A percentile compares a stretch with the other conserved stretches of the same genome.
phyloP scores from a whole-genome alignment of 768 basidiomycete species.

The Pholiota microspora region DNA sequence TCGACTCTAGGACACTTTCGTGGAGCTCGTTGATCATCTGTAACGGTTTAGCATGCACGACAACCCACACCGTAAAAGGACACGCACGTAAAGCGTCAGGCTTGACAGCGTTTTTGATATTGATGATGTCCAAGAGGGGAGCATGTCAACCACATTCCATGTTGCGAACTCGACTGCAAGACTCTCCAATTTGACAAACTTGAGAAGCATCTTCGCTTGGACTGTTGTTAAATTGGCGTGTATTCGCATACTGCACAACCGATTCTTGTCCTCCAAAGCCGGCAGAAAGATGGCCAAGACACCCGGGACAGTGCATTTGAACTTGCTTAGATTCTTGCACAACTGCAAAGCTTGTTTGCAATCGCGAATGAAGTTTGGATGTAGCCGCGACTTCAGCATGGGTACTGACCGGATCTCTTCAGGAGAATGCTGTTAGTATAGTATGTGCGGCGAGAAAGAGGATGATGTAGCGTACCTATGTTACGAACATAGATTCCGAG shows the following conservation, averaged over 20 bases:
- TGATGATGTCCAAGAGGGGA: constrained; percentile 55
- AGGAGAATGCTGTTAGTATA: neutral
- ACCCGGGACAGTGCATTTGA: constrained; percentile 49
- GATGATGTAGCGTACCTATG: constrained; percentile 45
- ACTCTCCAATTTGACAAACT: constrained; percentile 37
- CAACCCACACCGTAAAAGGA: neutral
- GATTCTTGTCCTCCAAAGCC: constrained; percentile 39
- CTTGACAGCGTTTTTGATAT: constrained; percentile 45
- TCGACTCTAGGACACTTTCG: constrained; percentile 43
- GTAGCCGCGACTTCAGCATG: constrained; percentile 27
- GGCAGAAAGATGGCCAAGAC: constrained; percentile 50
- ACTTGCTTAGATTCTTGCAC: constrained; percentile 53
- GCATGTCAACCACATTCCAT: constrained; percentile 55
- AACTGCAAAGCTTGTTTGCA: constrained; percentile 45
- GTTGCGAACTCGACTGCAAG: constrained; percentile 59
- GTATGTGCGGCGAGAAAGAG: neutral
- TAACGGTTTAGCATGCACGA: neutral
- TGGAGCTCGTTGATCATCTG: constrained; percentile 61
- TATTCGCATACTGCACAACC: constrained; percentile 48
- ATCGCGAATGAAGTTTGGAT: constrained; percentile 52
- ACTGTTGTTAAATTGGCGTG: constrained; percentile 49
- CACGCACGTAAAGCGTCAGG: constrained; percentile 60
- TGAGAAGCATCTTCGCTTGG: constrained; percentile 43
- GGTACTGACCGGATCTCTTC: constrained; percentile 55
- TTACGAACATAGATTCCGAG: constrained; percentile 57